Evolutionary conservation across 176 grass and related monocot genomes (phyloP), one percentile per base, ranked within the genome.

Genomic region (Tillandsia fasciculata): DNA sequence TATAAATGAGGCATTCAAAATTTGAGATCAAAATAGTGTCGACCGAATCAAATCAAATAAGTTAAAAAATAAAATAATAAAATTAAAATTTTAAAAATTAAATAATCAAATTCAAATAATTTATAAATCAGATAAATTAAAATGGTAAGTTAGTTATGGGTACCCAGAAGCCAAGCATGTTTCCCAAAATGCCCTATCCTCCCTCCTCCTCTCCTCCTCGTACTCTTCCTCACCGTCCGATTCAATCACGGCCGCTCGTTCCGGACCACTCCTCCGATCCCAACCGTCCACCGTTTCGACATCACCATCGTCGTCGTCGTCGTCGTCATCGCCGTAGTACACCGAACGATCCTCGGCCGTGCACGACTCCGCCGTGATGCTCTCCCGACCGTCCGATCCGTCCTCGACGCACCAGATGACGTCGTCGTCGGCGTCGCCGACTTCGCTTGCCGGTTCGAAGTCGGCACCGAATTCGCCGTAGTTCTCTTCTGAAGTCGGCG

Each of bases 141-240:
- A 24, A 24, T 24, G 1, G 24, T 24, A 24, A 24, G 1, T 24
- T 24, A 24, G 24, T 57, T 20, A 61, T 61, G 83, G 86, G n/a
- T 88, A 96, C 65, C 88, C 88, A 20, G 83, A 59, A 68, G 82
- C 77, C 75, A 96, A 83, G 77, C 91, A 96, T 65, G 79, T 74
- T 26, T 88, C 88, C 85, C 88, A 96, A 70, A 96, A 96, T 69
- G 84, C 77, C 74, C 81, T 81, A 33, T 84, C 76, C 82, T 87
- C 80, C 63, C 87, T 79, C 78, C 51, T 83, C 74, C 80, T 67
- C 26, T 76, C 69, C 9, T 81, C 77, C 77, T 81, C 74, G 57
- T 48, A 50, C 13, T 72, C 24, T 24, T 24, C 24, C 24, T 24
- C 24, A 24, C 53, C 23, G 17, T 54, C 42, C 12, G 15, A 28